Conservation (phyloP, 2,329 filamentous ascomycete species). For the Colletotrichum sojae region DNA sequence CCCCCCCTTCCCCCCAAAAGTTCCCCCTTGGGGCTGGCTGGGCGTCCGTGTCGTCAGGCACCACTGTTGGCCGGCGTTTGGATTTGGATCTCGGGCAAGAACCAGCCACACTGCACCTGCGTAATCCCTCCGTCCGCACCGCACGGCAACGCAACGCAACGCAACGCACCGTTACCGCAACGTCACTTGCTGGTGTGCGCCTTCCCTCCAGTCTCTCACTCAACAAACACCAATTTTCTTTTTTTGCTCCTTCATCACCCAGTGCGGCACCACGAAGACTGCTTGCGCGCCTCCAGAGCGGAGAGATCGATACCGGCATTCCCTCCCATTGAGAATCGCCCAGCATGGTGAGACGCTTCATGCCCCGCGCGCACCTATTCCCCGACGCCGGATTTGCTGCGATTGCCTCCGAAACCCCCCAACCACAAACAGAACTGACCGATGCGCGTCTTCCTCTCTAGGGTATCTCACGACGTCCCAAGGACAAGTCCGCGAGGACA, state of each 20-base stretch:
- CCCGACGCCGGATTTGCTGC: conserved; percentile 15
- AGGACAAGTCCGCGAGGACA: conserved; percentile 61
- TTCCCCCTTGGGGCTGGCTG: conserved; percentile 13
- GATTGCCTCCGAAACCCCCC: neutral
- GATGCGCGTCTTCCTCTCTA: conserved; percentile 43
- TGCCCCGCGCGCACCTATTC: conserved; percentile 36
- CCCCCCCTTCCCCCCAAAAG: conserved; percentile 18
- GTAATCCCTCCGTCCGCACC: conserved; percentile 41
- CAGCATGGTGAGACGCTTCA: conserved; percentile 44
- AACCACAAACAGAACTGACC: conserved; percentile 24
- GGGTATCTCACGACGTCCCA: conserved; percentile 65
- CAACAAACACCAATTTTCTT: conserved; percentile 17
- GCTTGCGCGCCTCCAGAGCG: conserved; percentile 28
- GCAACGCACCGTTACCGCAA: conserved; percentile 9
- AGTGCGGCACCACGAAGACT: conserved; percentile 7
- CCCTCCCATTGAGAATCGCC: conserved; percentile 40
- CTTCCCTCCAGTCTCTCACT: conserved; percentile 38
- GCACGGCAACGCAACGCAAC: conserved; percentile 25
- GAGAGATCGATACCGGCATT: conserved; percentile 32
- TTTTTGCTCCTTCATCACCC: conserved; percentile 30
- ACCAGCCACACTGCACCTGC: conserved; percentile 43
- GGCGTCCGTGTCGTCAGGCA: conserved; percentile 39
- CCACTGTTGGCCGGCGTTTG: conserved; percentile 39
- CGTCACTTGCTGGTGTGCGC: conserved; percentile 40
- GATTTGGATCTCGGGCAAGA: conserved; percentile 40